Evolutionary conservation across 2,329 filamentous ascomycete genomes (phyloP), one percentile per base, ranked within the genome.

Genomic region (Mycogone perniciosa): DNA sequence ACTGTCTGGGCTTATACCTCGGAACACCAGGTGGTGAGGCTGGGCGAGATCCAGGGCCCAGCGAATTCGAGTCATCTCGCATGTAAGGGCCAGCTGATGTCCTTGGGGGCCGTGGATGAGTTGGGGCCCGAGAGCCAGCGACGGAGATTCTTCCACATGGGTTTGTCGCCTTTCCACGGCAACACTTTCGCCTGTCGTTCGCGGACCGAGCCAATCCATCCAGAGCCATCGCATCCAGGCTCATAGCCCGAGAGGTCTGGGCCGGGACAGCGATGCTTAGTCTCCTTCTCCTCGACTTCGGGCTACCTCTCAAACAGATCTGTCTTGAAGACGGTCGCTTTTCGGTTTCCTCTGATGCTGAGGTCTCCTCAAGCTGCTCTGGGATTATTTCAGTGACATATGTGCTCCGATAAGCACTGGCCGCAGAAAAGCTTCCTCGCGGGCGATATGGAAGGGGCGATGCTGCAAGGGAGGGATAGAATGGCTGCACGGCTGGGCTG

Each of bases 401-500:
- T 7, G 10, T 13, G 13, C 31, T 20, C 31, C 13, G 41, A 6
- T 29, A 51, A 31, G 30, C 40, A 30, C 43, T 51, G 10, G 48
- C 40, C n/a, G 52, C 40, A 26, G 48, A 51, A 20, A 38, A 8
- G 31, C 48, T 48, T n/a, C 48, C 40, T n/a, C 37, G 52, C n/a
- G 48, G 39, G 10, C 51, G 43, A 40, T 34, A 31, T 34, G 26
- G 26, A 29, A 34, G 30, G 10, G 38, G 7, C 4, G 51, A 26
- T n/a, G 43, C 44, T 7, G 48, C 13, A 6, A 37, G 13, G 27
- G 37, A 26, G 31, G 46, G 30, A 11, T 53, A 20, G 8, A 35
- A 7, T 8, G 37, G 20, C 29, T 64, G 63, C 0, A 68, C 65
- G 8, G 64, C 65, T 8, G 60, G 50, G 2, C 67, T 69, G 6